Evolutionary conservation across 169 alveolate genomes (phyloP).

Genomic region (Eimeria sp.): DNA sequence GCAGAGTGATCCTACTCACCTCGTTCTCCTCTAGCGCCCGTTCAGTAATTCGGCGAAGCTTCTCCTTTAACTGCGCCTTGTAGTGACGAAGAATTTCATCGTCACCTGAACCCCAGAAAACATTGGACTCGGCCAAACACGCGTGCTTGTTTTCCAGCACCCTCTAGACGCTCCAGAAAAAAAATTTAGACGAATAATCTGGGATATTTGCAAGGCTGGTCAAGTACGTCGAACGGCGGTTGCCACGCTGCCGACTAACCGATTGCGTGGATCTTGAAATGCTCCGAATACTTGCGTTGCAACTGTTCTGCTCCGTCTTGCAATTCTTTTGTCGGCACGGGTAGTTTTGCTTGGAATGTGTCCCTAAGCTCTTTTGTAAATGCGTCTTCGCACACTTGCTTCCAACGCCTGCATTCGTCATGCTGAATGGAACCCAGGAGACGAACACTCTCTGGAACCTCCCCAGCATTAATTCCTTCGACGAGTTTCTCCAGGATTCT

Average conservation of each 20-base stretch:
- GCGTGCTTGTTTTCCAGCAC: not conserved
- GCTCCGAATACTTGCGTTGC: conserved; percentile 68
- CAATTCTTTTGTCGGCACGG: conserved; percentile 58
- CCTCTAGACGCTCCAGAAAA: not conserved
- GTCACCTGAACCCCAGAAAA: conserved; percentile 63
- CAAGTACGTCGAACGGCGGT: not conserved
- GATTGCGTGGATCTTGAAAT: conserved; percentile 75
- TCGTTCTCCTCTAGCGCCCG: conserved; percentile 81
- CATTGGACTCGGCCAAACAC: not conserved
- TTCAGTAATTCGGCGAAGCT: conserved; percentile 79
- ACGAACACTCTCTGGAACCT: conserved; percentile 76
- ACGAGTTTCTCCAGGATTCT: conserved; percentile 65
- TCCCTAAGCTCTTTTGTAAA: conserved; percentile 73
- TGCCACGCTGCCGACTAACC: conserved; percentile 23
- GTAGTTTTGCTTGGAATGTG: conserved; percentile 72
- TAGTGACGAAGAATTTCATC: conserved; percentile 72
- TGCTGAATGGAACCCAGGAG: conserved; percentile 71
- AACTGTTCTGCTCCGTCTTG: conserved; percentile 74
- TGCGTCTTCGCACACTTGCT: conserved; percentile 74
- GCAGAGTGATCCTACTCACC: not conserved
- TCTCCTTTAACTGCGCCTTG: conserved; percentile 78
- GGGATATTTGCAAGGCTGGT: not conserved
- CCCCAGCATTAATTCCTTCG: conserved; percentile 80
- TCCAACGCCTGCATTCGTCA: conserved; percentile 79
- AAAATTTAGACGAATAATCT: not conserved